Evolutionary conservation across 73 alveolate species (phyloP).

Genomic region (Diophrys sp.): DNA sequence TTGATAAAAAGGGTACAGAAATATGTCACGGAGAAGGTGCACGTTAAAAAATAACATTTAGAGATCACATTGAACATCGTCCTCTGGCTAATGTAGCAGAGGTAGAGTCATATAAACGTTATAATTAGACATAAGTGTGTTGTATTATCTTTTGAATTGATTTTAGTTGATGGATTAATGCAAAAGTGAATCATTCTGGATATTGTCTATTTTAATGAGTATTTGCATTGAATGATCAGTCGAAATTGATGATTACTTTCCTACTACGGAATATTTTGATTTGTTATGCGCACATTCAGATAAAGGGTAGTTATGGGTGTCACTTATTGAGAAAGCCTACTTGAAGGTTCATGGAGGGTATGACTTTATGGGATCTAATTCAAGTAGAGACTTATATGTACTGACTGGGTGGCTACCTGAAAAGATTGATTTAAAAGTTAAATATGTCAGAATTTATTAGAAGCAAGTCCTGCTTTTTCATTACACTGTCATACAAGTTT

Average conservation of each 20-base stretch:
- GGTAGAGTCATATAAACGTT: slow-evolving; percentile 10
- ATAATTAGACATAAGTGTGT: background rate
- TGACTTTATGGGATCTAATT: slow-evolving; percentile 56
- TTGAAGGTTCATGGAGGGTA: slow-evolving; percentile 60
- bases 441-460: too few species aligned
- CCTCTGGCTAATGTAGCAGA: background rate
- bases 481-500: too few species aligned
- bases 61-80: background rate
- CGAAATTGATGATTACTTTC: slow-evolving; percentile 58
- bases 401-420: slow-evolving; percentile 72
- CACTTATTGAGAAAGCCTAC: slow-evolving; percentile 61
- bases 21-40: background rate
- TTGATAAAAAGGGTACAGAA: background rate
- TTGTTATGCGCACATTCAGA: slow-evolving; percentile 55
- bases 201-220: too few species aligned
- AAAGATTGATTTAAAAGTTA: slow-evolving; percentile 41
- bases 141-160: background rate
- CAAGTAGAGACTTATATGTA: slow-evolving; percentile 56
- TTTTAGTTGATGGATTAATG: too few species aligned
- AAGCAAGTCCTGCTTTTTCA: too few species aligned
- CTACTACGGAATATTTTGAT: slow-evolving; percentile 15
- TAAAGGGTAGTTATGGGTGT: slow-evolving; percentile 62
- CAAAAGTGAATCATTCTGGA: too few species aligned
- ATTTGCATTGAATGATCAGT: too few species aligned
- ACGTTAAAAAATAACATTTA: slow-evolving; percentile 6